Conservation (phyloP, 1,139 yeast species). For the Blastobotrys malaysiensis region DNA sequence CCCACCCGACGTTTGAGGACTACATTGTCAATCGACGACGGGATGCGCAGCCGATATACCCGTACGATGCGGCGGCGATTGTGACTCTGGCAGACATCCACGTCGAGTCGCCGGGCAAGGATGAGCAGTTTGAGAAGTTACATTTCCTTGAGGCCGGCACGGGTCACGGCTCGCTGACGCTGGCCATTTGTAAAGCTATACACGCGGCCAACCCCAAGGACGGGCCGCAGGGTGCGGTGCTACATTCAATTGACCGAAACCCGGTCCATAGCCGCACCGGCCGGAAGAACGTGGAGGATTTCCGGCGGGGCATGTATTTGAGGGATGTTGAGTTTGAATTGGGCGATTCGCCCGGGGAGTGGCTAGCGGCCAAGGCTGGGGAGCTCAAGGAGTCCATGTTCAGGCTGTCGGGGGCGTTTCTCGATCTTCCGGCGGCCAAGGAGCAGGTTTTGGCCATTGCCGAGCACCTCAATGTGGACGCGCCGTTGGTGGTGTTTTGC, state of each 20-base stretch:
- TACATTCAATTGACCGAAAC: conserved; percentile 42
- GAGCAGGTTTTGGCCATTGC: conserved; percentile 33
- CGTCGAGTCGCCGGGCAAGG: conserved; percentile 26
- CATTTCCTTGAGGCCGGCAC: conserved; percentile 48
- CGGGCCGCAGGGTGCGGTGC: conserved; percentile 37
- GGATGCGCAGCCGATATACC: conserved; percentile 46
- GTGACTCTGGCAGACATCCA: conserved; percentile 43
- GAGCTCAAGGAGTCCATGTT: conserved; percentile 1
- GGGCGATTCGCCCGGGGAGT: conserved; percentile 37
- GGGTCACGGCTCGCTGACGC: conserved; percentile 46
- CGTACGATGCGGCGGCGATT: conserved; percentile 43
- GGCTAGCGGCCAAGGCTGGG: conserved; percentile 32
- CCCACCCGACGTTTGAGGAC: conserved; percentile 42
- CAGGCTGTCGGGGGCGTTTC: conserved; percentile 35
- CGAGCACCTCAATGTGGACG: conserved; percentile 34
- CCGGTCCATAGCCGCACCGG: conserved; percentile 39
- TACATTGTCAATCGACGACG: conserved; percentile 38
- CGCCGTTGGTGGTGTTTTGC: conserved; percentile 40
- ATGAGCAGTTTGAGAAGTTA: conserved; percentile 17
- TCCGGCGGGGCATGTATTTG: conserved; percentile 39
- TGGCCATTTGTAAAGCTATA: conserved; percentile 39
- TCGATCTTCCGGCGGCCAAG: conserved; percentile 43
- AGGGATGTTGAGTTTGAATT: conserved; percentile 42
- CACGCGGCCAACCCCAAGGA: conserved; percentile 38
- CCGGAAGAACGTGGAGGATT: conserved; percentile 34